A percentile compares a stretch with the other conserved stretches of the same genome.
phyloP scores from a whole-genome alignment of 495 filamentous ascomycete genomes.

The Penicillium steckii region DNA sequence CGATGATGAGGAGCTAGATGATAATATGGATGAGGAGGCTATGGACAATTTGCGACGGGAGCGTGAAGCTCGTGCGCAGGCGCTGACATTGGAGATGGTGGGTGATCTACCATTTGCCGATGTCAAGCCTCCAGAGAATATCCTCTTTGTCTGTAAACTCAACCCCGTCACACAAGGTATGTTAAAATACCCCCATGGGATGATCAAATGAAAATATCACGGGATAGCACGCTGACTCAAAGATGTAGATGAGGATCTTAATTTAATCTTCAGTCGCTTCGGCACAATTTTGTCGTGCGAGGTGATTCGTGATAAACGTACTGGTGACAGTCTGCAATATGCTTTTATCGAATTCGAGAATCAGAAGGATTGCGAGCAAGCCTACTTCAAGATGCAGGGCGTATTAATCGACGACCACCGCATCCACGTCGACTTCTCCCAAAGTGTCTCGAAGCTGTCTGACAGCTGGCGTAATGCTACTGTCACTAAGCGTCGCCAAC shows the following conservation, averaged over 20 bases:
- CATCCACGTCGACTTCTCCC: conserved; percentile 98
- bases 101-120: conserved; percentile 97
- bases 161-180: conserved; percentile 88
- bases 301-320: conserved; percentile 91
- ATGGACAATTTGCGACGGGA: conserved; percentile 80
- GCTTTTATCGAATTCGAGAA: conserved; percentile 97
- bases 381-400: conserved; percentile 97
- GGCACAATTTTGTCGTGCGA: conserved; percentile 94
- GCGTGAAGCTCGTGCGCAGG: conserved; percentile 90
- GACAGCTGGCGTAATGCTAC: conserved; percentile 86
- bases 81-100: conserved; percentile 95
- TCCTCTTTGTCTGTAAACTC: conserved; percentile 97
- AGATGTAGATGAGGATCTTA: conserved; percentile 75
- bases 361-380: conserved; percentile 87
- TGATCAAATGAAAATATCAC: neutral
- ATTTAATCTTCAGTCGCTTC: conserved; percentile 95
- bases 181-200: conserved; percentile 4
- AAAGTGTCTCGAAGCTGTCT: conserved; percentile 88
- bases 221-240: conserved; percentile 3
- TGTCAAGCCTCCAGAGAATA: conserved; percentile 95
- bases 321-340: conserved; percentile 93
- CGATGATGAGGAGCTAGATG: conserved; percentile 79
- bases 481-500: conserved; percentile 73
- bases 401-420: conserved; percentile 96
- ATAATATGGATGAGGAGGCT: conserved; percentile 73